phyloP scores from a whole-genome alignment of 257 asterid species.

The Rauvolfia tetraphylla region DNA sequence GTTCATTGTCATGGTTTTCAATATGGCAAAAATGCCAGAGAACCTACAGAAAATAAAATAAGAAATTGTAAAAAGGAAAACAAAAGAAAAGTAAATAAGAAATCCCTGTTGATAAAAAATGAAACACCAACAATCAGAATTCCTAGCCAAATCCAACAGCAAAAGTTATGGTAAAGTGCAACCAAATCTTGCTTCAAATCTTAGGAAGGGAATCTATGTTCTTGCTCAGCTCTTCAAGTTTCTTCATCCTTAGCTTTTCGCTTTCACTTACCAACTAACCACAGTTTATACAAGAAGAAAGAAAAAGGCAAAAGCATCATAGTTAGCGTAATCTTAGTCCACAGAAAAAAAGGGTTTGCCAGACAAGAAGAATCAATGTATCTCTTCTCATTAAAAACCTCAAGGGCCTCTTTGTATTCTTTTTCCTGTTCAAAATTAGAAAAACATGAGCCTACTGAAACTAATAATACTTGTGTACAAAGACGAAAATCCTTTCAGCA shows the following conservation, averaged over 20 bases:
- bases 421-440: constrained; percentile 46
- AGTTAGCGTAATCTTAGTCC: background rate
- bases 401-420: constrained; percentile 78
- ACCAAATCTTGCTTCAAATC: constrained; percentile 14
- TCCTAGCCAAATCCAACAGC: constrained; percentile 4
- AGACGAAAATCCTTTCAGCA: background rate
- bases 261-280: constrained; percentile 76
- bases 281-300: constrained; percentile 7
- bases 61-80: background rate
- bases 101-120: background rate
- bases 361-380: background rate
- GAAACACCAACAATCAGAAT: constrained; percentile 7
- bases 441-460: background rate
- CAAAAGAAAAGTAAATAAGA: background rate
- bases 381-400: constrained; percentile 72
- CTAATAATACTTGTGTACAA: background rate
- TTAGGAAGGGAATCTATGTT: constrained; percentile 50
- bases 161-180: constrained; percentile 15
- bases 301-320: background rate
- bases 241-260: constrained; percentile 78
- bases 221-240: constrained; percentile 84
- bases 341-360: background rate
- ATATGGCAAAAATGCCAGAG: background rate
- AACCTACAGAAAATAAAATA: background rate
- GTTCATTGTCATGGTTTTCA: constrained; percentile 6